These are phyloP conservation scores for Mariannaea sp. DNA, from an alignment of 2,329 filamentous ascomycete species.

Conservation along the genomic window DNA sequence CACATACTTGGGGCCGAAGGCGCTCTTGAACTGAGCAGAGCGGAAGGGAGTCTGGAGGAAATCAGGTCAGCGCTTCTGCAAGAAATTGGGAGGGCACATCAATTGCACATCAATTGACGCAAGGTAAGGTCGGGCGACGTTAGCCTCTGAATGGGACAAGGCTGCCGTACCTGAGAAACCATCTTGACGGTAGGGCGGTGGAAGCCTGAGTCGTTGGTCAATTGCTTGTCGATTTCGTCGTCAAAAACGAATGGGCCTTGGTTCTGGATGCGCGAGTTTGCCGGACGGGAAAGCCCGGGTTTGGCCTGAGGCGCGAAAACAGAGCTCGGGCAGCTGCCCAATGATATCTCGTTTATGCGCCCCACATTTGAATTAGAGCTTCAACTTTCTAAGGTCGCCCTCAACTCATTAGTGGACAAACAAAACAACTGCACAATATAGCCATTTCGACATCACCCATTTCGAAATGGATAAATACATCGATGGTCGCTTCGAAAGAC, in stretches of 20 bases:
- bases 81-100: background rate
- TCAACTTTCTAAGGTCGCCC: slow-evolving; percentile 20
- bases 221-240: slow-evolving; percentile 44
- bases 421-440: background rate
- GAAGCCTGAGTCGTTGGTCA: slow-evolving; percentile 41
- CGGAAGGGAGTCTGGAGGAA: slow-evolving; percentile 51
- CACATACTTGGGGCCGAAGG: slow-evolving; percentile 68
- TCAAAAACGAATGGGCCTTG: slow-evolving; percentile 34
- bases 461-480: slow-evolving; percentile 64
- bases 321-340: slow-evolving; percentile 26
- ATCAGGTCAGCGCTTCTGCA: slow-evolving; percentile 40
- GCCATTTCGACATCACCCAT: background rate
- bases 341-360: background rate
- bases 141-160: background rate
- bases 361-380: slow-evolving; percentile 33
- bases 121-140: background rate
- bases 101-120: slow-evolving; percentile 15
- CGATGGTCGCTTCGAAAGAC: slow-evolving; percentile 65
- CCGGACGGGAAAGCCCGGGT: slow-evolving; percentile 42
- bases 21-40: slow-evolving; percentile 61
- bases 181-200: slow-evolving; percentile 45
- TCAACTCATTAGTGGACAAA: slow-evolving; percentile 6
- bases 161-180: slow-evolving; percentile 46
- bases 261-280: slow-evolving; percentile 42
- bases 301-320: slow-evolving; percentile 41